Base-by-base conservation (phyloP, 1,139 yeast species). In the Yamadazyma taylorii region DNA sequence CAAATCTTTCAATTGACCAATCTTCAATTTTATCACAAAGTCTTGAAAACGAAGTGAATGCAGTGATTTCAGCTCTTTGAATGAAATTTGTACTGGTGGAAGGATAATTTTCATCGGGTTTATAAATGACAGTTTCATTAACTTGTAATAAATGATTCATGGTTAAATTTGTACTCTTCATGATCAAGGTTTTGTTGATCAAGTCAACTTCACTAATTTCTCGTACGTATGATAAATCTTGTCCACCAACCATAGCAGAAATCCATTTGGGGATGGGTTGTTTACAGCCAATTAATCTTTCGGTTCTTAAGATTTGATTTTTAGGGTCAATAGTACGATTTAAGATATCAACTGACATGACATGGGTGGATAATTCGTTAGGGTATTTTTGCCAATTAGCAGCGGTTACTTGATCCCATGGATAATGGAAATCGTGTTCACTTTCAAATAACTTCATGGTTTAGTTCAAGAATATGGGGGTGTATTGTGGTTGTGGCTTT, bases 351-450 rank as follows among this genome's bases (percentile, higher is more conserved):
- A 92, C 97, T 1, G 95, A 94, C 13, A 88, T 83, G n/a, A 92
- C 98, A 63, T 92, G 98, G 0, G 95, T 78, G 6, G 96, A 83
- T 44, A 84, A 72, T 53, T 89, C 95, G 48, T 92, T 92, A 12
- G 98, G 98, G 62, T 92, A 92, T 55, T 92, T 92, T 48, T 79
- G 81, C 98, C 98, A 92, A 61, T 92, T 90, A 41, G 97, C 97
- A 0, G 95, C 90, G 1, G 96, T 85, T 14, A 92, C 96, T 54
- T 87, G 89, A 28, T 85, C 95, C 97, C 97, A 90, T 0, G 95
- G 78, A 54, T 90, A 90, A 43, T 78, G 68, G 60, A 88, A 90
- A 25, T 63, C 67, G 57, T 85, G 92, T 16, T 70, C 60, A 30
- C 86, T 75, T 36, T 78, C 79, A 55, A 87, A 89, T 40, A 89